Conservation (phyloP, 768 basidiomycete species). For the Pleurotus platypus region DNA sequence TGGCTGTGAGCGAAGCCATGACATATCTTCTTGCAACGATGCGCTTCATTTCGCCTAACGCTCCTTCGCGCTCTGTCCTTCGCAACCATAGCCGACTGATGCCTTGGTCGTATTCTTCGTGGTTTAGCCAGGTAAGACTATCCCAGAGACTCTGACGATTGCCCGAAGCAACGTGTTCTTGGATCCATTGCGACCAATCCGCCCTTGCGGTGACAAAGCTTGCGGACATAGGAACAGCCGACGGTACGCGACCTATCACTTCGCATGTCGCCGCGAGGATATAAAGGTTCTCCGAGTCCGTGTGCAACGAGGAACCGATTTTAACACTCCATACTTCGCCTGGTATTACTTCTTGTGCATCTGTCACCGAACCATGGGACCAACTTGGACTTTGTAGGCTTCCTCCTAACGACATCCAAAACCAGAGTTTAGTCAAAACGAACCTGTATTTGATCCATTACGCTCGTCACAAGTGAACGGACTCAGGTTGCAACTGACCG, state of each 20-base stretch:
- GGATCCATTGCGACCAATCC: conserved; percentile 68
- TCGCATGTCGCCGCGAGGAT: conserved; percentile 75
- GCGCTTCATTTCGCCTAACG: conserved; percentile 35
- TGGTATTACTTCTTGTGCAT: conserved; percentile 48
- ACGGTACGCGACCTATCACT: conserved; percentile 46
- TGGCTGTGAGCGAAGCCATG: conserved; percentile 67
- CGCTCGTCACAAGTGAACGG: background rate
- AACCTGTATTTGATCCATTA: conserved; percentile 38
- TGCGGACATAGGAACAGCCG: background rate
- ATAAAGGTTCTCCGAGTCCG: conserved; percentile 43
- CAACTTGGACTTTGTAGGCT: conserved; percentile 23
- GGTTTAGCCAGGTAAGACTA: conserved; percentile 59
- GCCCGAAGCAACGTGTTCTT: conserved; percentile 10
- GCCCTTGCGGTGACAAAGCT: conserved; percentile 31
- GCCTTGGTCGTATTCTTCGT: conserved; percentile 66
- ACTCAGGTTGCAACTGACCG: conserved; percentile 35
- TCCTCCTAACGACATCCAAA: conserved; percentile 51
- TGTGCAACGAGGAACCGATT: conserved; percentile 17
- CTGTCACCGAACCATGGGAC: conserved; percentile 35
- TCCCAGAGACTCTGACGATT: conserved; percentile 27
- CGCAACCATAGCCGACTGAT: conserved; percentile 66
- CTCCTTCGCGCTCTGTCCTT: conserved; percentile 39
- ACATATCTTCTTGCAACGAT: conserved; percentile 60
- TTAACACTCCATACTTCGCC: conserved; percentile 62
- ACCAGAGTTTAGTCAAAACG: conserved; percentile 60